Base-by-base conservation (phyloP, 2,329 filamentous ascomycete species). In the Pleomassaria siparia region DNA sequence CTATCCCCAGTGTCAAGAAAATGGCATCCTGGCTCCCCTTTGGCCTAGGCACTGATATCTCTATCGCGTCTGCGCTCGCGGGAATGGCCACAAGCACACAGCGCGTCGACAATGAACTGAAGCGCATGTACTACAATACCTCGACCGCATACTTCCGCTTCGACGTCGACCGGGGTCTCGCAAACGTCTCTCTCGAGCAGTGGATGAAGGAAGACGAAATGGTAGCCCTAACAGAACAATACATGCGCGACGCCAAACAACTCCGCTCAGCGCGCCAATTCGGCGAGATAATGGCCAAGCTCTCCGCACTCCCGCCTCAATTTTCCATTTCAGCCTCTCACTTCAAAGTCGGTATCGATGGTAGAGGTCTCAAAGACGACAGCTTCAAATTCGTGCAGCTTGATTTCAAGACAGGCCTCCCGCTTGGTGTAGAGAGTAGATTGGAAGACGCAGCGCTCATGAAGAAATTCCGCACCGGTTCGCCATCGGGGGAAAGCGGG, bases 121-220 rank as follows among this genome's bases (percentile, higher is more conserved):
- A 69, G 44, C 63, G 70, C 35, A 71, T 70, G 67, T 72, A 71
- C 56, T 66, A 62, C 56, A 62, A 64, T 47, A 61, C 55, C 0
- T 55, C 56, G n/a, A 73, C 69, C 1, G 56, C 52, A 4, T 72
- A 72, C 54, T 70, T 62, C 54, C 68, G 70, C 25, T 72, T 72
- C 51, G 69, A 72, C 44, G 70, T 72, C 2, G 67, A 72, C 44
- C 63, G 66, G n/a, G 69, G 70, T 3, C 62, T 72, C 16, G 68
- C 63, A 22, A 65, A 72, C 33, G 56, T 72, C 21, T 64, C 57
- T 12, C 62, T 72, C 5, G 70, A 72, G 53, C 67, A 72, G 48
- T 72, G 69, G 68, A 72, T 72, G 67, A 66, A 66, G 40, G 67
- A 71, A 55, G 69, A 71, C 44, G 67, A 72, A 50, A 72, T 72